A percentile compares a stretch with the other conserved stretches of the same genome.
phyloP scores from a whole-genome alignment of 768 basidiomycete genomes.

The Leucosporidium creatinivorum region DNA sequence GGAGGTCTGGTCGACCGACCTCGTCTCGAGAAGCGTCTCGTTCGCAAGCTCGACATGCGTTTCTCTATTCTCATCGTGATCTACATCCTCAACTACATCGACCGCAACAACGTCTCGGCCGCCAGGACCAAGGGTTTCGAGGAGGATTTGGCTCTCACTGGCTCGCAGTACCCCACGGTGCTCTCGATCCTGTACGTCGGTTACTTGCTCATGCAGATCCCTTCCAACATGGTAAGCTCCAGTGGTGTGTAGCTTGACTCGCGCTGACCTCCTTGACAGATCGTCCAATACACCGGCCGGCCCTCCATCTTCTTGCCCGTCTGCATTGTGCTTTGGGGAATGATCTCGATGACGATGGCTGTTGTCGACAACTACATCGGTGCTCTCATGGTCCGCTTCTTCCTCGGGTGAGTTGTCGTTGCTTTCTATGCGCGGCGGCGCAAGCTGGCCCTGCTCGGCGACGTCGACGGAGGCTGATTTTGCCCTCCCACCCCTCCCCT shows the following conservation, averaged over 20 bases:
- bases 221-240: neutral
- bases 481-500: neutral
- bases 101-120: slow-evolving; percentile 14
- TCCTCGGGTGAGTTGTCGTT: slow-evolving; percentile 40
- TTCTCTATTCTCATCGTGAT: slow-evolving; percentile 37
- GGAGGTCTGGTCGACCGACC: slow-evolving; percentile 15
- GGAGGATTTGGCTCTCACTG: slow-evolving; percentile 37
- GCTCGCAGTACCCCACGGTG: slow-evolving; percentile 33
- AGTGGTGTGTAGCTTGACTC: too few relatives aligned
- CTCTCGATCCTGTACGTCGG: slow-evolving; percentile 19
- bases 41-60: slow-evolving; percentile 41
- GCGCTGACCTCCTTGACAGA: too few relatives aligned
- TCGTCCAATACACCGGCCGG: slow-evolving; percentile 35
- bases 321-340: slow-evolving; percentile 55
- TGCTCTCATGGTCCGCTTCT: slow-evolving; percentile 54
- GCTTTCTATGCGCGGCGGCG: too few relatives aligned
- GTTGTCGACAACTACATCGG: slow-evolving; percentile 48
- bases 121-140: slow-evolving; percentile 37
- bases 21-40: slow-evolving; percentile 39
- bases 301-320: slow-evolving; percentile 41
- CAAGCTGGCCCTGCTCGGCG: too few relatives aligned
- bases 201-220: slow-evolving; percentile 31
- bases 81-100: slow-evolving; percentile 37
- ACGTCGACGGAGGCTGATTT: neutral
- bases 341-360: slow-evolving; percentile 44